Percentiles rank a stretch among this genome's conserved stretches.
These are phyloP conservation scores for Wallacemonas sp. DNA, from an alignment of 208 protist genomes.

Conservation along the genomic window DNA sequence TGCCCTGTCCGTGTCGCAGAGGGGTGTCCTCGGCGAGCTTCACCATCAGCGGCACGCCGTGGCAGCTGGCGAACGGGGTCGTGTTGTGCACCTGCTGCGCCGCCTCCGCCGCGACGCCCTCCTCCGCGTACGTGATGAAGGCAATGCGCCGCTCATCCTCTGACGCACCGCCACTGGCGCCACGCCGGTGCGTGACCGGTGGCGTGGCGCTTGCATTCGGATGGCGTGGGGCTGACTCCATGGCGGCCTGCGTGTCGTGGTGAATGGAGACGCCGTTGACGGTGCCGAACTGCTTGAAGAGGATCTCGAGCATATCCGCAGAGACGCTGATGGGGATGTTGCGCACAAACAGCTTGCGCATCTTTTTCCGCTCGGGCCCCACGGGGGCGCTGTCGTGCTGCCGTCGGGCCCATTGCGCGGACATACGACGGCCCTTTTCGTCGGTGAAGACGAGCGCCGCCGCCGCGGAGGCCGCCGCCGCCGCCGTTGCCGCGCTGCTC, in stretches of 20 bases:
- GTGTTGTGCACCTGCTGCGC: slow-evolving; percentile 60
- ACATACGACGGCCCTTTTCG: slow-evolving; percentile 31
- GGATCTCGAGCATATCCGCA: slow-evolving; percentile 26
- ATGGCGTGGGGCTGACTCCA: slow-evolving; percentile 11
- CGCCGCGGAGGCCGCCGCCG: background rate
- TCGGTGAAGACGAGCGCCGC: background rate
- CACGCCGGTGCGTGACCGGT: background rate
- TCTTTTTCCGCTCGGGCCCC: slow-evolving; percentile 67
- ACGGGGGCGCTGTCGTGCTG: slow-evolving; percentile 69
- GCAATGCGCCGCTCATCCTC: slow-evolving; percentile 70
- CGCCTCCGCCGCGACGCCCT: slow-evolving; percentile 60
- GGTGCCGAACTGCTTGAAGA: slow-evolving; percentile 53
- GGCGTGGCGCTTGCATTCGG: background rate
- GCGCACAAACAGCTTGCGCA: slow-evolving; percentile 83
- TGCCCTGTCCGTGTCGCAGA: slow-evolving; percentile 10
- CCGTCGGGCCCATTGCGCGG: slow-evolving; percentile 71
- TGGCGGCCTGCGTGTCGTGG: slow-evolving; percentile 63
- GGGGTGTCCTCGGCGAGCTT: slow-evolving; percentile 55
- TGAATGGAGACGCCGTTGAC: slow-evolving; percentile 64
- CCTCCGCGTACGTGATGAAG: slow-evolving; percentile 67
- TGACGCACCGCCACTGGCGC: background rate
- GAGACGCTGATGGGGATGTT: slow-evolving; percentile 68
- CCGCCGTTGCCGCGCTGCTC: background rate
- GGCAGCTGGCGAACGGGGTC: slow-evolving; percentile 42
- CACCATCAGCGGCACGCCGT: slow-evolving; percentile 62